phyloP scores from a whole-genome alignment of 169 alveolate species.

The Plasmodium fragile region DNA sequence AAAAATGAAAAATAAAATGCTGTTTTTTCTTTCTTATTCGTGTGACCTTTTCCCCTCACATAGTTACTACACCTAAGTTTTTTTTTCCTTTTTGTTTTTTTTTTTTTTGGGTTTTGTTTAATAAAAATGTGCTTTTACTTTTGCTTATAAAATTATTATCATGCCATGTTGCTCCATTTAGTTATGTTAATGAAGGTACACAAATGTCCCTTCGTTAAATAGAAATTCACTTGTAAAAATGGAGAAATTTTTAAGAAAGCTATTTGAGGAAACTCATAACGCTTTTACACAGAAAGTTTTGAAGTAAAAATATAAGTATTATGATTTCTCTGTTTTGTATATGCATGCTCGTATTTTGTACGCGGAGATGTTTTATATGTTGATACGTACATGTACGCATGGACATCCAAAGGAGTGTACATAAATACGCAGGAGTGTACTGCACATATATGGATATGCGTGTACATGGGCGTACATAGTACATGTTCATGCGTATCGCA shows the following conservation, averaged over 20 bases:
- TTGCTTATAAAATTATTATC: slow-evolving; percentile 5
- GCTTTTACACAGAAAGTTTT: slow-evolving; percentile 12
- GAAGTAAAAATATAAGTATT: slow-evolving; percentile 21
- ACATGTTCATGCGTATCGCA: not conserved
- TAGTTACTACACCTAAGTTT: not conserved
- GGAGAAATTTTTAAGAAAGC: slow-evolving; percentile 30
- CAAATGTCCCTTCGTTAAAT: not conserved
- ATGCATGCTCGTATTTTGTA: not conserved
- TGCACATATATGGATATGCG: not conserved
- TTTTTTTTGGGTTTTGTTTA: not conserved
- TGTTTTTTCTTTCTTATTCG: slow-evolving; percentile 14
- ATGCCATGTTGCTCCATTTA: not conserved
- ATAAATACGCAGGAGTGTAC: not conserved
- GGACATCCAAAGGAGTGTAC: not conserved
- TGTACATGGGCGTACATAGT: not conserved
- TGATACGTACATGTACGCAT: not conserved
- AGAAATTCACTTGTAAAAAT: slow-evolving; percentile 21
- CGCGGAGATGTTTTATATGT: not conserved
- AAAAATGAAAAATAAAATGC: not conserved
- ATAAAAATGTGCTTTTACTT: slow-evolving; percentile 19
- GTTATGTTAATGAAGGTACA: not conserved
- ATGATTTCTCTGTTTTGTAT: slow-evolving; percentile 6
- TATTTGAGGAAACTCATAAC: slow-evolving; percentile 15
- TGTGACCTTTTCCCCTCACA: not conserved
- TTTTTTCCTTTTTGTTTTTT: not conserved